Conservation (phyloP, 176 grass and related monocot genomes). For the Oryza rufipogon region DNA sequence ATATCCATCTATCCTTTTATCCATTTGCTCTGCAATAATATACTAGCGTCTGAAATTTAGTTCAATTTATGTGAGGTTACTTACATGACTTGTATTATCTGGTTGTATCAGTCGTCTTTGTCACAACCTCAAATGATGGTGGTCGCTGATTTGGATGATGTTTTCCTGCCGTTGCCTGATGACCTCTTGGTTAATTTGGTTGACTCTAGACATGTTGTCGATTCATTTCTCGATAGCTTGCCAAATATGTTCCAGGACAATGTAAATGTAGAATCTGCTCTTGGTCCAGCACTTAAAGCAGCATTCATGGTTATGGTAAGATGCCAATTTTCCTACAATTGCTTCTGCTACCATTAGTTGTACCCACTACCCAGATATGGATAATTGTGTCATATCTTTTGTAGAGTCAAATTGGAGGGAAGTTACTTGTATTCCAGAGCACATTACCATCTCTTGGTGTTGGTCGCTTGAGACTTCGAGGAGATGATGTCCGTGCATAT, state of each 20-base stretch:
- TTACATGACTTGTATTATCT: constrained; percentile 36
- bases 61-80: constrained; percentile 21
- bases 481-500: constrained; percentile 90
- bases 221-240: constrained; percentile 91
- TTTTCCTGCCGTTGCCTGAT: constrained; percentile 95
- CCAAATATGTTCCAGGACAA: constrained; percentile 95
- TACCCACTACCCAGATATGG: constrained; percentile 37
- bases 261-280: constrained; percentile 88
- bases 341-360: background rate
- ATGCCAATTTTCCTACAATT: constrained; percentile 26
- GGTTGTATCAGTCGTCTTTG: constrained; percentile 76
- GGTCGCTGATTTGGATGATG: constrained; percentile 79
- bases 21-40: background rate
- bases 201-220: constrained; percentile 80
- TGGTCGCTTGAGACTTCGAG: constrained; percentile 79
- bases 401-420: constrained; percentile 91
- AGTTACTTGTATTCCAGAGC: constrained; percentile 91
- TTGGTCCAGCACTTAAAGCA: constrained; percentile 89
- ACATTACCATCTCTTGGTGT: constrained; percentile 90
- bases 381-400: constrained; percentile 36
- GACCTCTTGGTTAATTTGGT: constrained; percentile 94
- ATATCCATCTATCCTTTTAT: constrained; percentile 31
- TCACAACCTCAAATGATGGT: constrained; percentile 98
- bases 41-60: background rate
- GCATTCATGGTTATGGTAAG: constrained; percentile 98